Conservation (phyloP, 106 monocot genomes). For the Dendrobium chrysotoxum region DNA sequence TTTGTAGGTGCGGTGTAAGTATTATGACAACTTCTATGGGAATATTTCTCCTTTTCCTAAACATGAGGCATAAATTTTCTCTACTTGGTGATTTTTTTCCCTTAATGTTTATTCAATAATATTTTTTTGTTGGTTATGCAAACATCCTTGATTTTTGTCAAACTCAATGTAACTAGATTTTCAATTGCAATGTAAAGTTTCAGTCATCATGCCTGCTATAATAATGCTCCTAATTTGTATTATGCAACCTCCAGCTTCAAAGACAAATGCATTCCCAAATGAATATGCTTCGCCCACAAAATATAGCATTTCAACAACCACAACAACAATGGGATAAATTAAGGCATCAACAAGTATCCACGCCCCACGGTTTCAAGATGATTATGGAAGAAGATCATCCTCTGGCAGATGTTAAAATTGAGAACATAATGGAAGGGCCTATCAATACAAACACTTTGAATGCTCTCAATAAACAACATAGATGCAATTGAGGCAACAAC, state of each 20-base stretch:
- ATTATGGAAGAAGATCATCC: constrained; percentile 43
- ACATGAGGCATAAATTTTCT: too few relatives aligned
- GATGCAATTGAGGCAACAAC: constrained; percentile 63
- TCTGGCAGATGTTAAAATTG: constrained; percentile 55
- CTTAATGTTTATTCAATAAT: too few relatives aligned
- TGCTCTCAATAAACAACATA: constrained; percentile 40
- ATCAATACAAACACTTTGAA: constrained; percentile 31
- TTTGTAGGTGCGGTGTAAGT: too few relatives aligned
- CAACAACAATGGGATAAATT: constrained; percentile 20
- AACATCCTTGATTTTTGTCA: too few relatives aligned
- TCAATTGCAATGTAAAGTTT: background rate
- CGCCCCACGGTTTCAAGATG: constrained; percentile 20
- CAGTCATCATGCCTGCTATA: background rate
- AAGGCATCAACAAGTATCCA: constrained; percentile 23
- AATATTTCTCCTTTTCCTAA: too few relatives aligned
- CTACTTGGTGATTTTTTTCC: too few relatives aligned
- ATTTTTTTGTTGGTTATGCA: background rate
- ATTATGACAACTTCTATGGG: too few relatives aligned
- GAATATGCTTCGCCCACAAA: constrained; percentile 39
- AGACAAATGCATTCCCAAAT: constrained; percentile 54
- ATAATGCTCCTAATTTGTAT: background rate
- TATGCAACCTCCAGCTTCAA: constrained; percentile 13
- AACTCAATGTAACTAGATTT: too few relatives aligned
- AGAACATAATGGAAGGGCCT: constrained; percentile 43
- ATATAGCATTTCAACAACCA: constrained; percentile 28